These are phyloP conservation scores for Colletotrichum sp. DNA, from an alignment of 2,329 filamentous ascomycete species.

Conservation along the genomic window DNA sequence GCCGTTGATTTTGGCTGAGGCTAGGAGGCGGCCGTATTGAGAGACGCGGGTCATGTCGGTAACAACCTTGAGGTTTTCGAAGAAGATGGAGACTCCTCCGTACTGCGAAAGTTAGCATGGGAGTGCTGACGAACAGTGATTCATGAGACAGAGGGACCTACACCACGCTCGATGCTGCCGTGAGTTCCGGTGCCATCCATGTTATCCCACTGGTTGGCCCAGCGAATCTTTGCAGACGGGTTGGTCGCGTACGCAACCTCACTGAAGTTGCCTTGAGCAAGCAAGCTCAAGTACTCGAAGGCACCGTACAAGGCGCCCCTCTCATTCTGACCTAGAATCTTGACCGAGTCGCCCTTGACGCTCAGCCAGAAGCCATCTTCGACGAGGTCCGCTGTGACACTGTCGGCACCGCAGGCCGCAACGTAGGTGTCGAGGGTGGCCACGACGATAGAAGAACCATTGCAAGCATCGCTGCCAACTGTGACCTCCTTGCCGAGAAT, in stretches of 20 bases:
- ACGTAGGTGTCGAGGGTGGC: conserved; percentile 26
- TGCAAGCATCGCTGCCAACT: conserved; percentile 25
- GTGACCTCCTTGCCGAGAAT: conserved; percentile 58
- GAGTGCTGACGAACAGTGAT: neutral
- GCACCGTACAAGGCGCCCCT: conserved; percentile 72
- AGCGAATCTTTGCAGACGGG: conserved; percentile 66
- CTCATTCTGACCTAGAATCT: conserved; percentile 70
- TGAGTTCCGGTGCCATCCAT: conserved; percentile 48
- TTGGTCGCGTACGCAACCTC: conserved; percentile 50
- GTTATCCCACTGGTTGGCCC: conserved; percentile 79
- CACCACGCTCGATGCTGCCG: conserved; percentile 68
- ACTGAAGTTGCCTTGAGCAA: conserved; percentile 63
- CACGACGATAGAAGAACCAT: conserved; percentile 21
- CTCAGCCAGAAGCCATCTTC: conserved; percentile 68
- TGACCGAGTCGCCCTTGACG: conserved; percentile 49
- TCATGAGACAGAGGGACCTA: neutral
- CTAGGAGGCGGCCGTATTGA: conserved; percentile 69
- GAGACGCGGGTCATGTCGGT: conserved; percentile 63
- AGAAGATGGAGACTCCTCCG: conserved; percentile 72
- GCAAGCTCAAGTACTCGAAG: conserved; percentile 70
- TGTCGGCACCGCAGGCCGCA: conserved; percentile 46
- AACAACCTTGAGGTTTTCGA: conserved; percentile 59
- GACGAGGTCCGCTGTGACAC: conserved; percentile 40
- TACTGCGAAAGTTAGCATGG: conserved; percentile 40
- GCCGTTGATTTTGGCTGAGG: conserved; percentile 70